Evolutionary conservation across 148 eudicot genomes (phyloP), one percentile per base, ranked within the genome.

Genomic region (Persicaria maculosa): DNA sequence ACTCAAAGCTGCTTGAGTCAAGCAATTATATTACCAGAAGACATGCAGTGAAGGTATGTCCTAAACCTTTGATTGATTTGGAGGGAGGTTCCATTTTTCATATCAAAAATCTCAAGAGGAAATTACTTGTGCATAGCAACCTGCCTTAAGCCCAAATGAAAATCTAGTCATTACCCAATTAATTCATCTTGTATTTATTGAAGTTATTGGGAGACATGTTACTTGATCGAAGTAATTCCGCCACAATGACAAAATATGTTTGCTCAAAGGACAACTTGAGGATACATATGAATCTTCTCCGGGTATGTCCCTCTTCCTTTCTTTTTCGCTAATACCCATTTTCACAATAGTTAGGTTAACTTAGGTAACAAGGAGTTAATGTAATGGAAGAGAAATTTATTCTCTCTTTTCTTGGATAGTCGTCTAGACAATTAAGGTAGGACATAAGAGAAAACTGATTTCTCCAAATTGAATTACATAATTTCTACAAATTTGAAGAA

Each of bases 1-100:
- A 93, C 83, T 85, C 89, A 48, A 93, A 93, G 83, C 84, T 93
- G 85, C 87, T 93, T 70, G 98, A 93, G 83, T 93, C 98, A 47
- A 75, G 84, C 80, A 89, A 89, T 84, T 93, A 90, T 77, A 93
- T 93, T 50, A 93, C 98, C 76, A 83, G 93, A 79, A 82, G 98
- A 77, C 96, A 90, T 79, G 98, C 96, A 57, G 73, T 93, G 70
- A 93, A 90, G 98, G 98, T 89, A 81, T 53, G 70, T 16, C 6
- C 25, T 75, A 47, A 9, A n/a, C 47, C 12, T 20, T 75, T 19
- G 25, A 67, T 3, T 17, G 73, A 45, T 48, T 46, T 19, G 36
- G 36, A 46, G 40, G 73, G 54, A 55, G 54, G 10, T 10, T 55
- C 19, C 43, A 36, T 57, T 15, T 36, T 54, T 74, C 50, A n/a